phyloP scores from a whole-genome alignment of 2,329 filamentous ascomycete genomes.

The Fusarium dlaminii region DNA sequence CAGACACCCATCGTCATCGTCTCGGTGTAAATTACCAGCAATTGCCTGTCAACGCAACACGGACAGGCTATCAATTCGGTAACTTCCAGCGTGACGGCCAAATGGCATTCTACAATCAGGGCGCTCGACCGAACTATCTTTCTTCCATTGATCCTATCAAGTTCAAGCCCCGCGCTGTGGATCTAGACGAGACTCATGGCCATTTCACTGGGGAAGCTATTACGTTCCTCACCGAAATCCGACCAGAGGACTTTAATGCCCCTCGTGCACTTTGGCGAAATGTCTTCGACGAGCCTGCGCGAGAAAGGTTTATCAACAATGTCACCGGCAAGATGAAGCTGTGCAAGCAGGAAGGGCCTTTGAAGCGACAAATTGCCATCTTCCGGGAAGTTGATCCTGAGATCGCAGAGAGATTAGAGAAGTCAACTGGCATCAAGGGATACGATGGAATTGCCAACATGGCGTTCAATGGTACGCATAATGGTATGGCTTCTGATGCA shows the following conservation, averaged over 20 bases:
- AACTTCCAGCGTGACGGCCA: conserved; percentile 33
- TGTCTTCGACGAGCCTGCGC: conserved; percentile 10
- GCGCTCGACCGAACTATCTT: conserved; percentile 21
- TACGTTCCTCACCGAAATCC: conserved; percentile 25
- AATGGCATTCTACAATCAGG: conserved; percentile 32
- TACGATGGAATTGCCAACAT: conserved; percentile 17
- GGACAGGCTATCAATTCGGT: not conserved
- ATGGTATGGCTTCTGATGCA: not conserved
- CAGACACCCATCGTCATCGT: conserved; percentile 70
- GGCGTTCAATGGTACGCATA: conserved; percentile 13
- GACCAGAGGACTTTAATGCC: conserved; percentile 27
- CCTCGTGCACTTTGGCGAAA: conserved; percentile 6
- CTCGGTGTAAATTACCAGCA: conserved; percentile 69
- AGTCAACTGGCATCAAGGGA: conserved; percentile 61
- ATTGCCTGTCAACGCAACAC: conserved; percentile 22
- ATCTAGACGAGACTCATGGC: conserved; percentile 24
- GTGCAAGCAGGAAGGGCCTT: conserved; percentile 66
- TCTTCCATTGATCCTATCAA: conserved; percentile 28
- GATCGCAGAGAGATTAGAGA: conserved; percentile 66
- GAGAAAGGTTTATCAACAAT: conserved; percentile 64
- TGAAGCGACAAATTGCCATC: conserved; percentile 72
- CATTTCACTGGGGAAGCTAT: conserved; percentile 27
- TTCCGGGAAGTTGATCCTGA: conserved; percentile 71
- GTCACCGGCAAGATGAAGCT: conserved; percentile 69
- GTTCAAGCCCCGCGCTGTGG: conserved; percentile 10